Base-by-base conservation (phyloP, 139 green algal genomes). In the Chlorella sp. region DNA sequence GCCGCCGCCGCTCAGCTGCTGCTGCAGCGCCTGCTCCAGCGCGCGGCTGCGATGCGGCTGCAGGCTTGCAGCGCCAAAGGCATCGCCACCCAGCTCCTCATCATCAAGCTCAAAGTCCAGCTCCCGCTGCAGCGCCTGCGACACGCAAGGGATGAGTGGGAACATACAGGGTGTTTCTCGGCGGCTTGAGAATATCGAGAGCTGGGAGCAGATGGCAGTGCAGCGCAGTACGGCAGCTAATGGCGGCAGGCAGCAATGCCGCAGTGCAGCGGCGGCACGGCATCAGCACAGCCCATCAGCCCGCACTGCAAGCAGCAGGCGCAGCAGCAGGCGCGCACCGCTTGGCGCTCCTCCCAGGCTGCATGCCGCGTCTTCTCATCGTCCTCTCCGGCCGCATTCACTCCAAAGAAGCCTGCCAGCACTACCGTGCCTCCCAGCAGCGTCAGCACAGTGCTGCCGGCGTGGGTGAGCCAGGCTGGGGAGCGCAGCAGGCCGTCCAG, bases 381-480 rank as follows among this genome's bases (percentile, higher is more conserved):
- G 11, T 78, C 80, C 68, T 78, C 80, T 30, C 62, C 80, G 5
- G 70, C 41, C 22, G 81, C 48, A 32, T 73, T 88, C 20, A 95
- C 83, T 11, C 81, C 90, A 36, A 97, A 88, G 78, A 97, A 97
- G 28, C 94, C 94, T 5, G n/a, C 65, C 32, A 97, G 87, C 43
- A 97, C 90, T 3, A 92, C 62, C 0, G 56, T 34, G 0, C 90
- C 94, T 38, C 94, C 94, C 0, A 85, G 54, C 1, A 94, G 43
- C 44, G 91, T 96, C 40, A 95, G 88, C 9, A 89, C 51, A 17
- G 88, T 86, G 19, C 64, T 26, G 1, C 48, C 28, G 48, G 36
- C 83, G 24, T 76, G 51, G 34, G 0, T 17, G 19, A 95, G 83
- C 93, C 94, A 96, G 32, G 83, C 68, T n/a, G 92, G 89, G 26